Conservation (phyloP, 2,329 filamentous ascomycete genomes). For the Calonectria hongkongensis region DNA sequence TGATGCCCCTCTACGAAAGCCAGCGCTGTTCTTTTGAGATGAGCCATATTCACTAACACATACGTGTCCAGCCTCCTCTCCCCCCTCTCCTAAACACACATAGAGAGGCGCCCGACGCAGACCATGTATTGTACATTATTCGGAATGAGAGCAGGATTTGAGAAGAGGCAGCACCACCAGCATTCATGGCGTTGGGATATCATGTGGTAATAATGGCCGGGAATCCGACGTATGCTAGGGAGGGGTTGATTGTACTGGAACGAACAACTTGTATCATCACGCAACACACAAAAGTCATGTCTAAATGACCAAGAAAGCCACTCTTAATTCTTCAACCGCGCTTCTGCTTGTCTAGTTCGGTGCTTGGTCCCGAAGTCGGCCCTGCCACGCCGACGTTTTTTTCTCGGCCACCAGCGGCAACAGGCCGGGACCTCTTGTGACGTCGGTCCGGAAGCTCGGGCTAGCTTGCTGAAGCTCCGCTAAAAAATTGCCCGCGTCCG, state of each 20-base stretch:
- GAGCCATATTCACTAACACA: slow-evolving; percentile 8
- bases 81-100: slow-evolving; percentile 73
- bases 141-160: slow-evolving; percentile 35
- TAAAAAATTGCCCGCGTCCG: slow-evolving; percentile 29
- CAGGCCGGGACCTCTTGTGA: slow-evolving; percentile 39
- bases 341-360: neutral
- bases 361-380: slow-evolving; percentile 38
- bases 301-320: slow-evolving; percentile 47
- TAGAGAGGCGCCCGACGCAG: slow-evolving; percentile 29
- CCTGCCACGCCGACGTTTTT: slow-evolving; percentile 8
- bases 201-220: slow-evolving; percentile 45
- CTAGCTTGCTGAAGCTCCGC: slow-evolving; percentile 35
- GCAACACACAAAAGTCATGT: slow-evolving; percentile 35
- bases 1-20: slow-evolving; percentile 41
- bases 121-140: slow-evolving; percentile 53
- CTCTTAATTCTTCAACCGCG: slow-evolving; percentile 48
- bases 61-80: slow-evolving; percentile 73
- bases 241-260: slow-evolving; percentile 50
- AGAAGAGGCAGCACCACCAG: slow-evolving; percentile 43
- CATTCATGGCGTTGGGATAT: slow-evolving; percentile 55
- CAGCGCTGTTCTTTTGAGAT: neutral
- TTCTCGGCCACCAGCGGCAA: slow-evolving; percentile 23
- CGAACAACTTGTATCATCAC: slow-evolving; percentile 53
- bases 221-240: slow-evolving; percentile 45
- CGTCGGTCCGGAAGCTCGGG: slow-evolving; percentile 41